Conservation (phyloP, 2,329 filamentous ascomycete genomes). For the Penicillium sp. region DNA sequence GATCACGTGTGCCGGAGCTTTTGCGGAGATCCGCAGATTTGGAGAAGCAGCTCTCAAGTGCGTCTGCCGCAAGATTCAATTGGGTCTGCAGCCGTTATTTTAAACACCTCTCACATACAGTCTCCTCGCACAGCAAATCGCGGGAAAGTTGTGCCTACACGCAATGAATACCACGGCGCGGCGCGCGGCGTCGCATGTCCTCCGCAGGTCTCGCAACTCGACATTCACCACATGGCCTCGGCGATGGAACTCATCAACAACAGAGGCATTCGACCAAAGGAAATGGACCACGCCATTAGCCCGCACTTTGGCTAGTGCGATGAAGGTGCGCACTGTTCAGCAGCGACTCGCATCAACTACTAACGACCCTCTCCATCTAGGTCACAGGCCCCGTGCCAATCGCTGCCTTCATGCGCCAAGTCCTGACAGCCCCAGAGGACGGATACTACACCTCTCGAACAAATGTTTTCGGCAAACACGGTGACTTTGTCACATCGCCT, state of each 20-base stretch:
- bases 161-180: constrained; percentile 31
- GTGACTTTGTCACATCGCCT: constrained; percentile 94
- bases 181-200: constrained; percentile 28
- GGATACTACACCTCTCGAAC: constrained; percentile 88
- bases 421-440: constrained; percentile 82
- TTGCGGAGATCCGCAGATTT: constrained; percentile 24
- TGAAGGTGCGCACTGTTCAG: constrained; percentile 58
- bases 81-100: not conserved
- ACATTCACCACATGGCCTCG: constrained; percentile 14
- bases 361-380: constrained; percentile 42
- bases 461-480: constrained; percentile 80
- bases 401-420: constrained; percentile 97
- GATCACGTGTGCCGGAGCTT: constrained; percentile 28
- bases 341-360: not conserved
- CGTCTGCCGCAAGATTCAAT: not conserved
- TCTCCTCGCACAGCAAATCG: not conserved
- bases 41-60: constrained; percentile 8
- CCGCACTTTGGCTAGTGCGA: constrained; percentile 80
- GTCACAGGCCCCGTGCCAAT: constrained; percentile 88
- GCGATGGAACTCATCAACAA: constrained; percentile 31
- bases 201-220: constrained; percentile 21
- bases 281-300: constrained; percentile 92
- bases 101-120: not conserved
- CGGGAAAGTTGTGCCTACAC: not conserved
- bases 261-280: constrained; percentile 41